Conservation (phyloP, 164 flowering plant genomes). For the Nymphaea thermarum region DNA sequence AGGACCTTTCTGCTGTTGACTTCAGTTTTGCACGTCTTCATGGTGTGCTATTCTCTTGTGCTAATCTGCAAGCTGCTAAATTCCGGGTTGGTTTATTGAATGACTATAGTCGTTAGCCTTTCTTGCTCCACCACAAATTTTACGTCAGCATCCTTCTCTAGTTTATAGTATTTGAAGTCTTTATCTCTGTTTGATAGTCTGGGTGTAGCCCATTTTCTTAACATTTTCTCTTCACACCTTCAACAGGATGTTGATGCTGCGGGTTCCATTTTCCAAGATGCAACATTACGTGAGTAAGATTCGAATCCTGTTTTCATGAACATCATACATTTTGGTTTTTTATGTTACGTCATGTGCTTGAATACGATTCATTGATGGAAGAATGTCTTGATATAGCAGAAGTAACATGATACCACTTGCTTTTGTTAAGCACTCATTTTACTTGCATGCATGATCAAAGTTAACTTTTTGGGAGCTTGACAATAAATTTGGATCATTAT, state of each 20-base stretch:
- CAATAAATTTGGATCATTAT: too few relatives aligned
- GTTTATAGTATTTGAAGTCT: too few relatives aligned
- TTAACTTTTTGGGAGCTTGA: too few relatives aligned
- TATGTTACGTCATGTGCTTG: neutral
- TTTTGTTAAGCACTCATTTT: too few relatives aligned
- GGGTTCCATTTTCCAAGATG: conserved; percentile 75
- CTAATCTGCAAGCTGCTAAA: conserved; percentile 87
- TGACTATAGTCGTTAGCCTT: too few relatives aligned
- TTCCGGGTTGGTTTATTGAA: conserved; percentile 42
- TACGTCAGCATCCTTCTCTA: too few relatives aligned
- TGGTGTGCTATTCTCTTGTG: conserved; percentile 77
- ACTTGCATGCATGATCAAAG: too few relatives aligned
- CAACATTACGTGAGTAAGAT: conserved; percentile 86
- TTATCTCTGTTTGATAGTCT: too few relatives aligned
- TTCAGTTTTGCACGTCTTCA: conserved; percentile 79
- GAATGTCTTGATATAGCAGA: neutral
- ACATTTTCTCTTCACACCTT: conserved; percentile 1
- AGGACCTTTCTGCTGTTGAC: conserved; percentile 88
- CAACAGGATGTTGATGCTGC: conserved; percentile 82
- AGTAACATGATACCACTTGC: too few relatives aligned
- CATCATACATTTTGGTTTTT: neutral
- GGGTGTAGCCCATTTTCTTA: too few relatives aligned
- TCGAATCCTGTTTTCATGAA: neutral
- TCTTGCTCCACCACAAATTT: too few relatives aligned
- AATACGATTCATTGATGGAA: neutral